phyloP scores from a whole-genome alignment of 2,329 filamentous ascomycete species.

The Biscogniauxia marginata region DNA sequence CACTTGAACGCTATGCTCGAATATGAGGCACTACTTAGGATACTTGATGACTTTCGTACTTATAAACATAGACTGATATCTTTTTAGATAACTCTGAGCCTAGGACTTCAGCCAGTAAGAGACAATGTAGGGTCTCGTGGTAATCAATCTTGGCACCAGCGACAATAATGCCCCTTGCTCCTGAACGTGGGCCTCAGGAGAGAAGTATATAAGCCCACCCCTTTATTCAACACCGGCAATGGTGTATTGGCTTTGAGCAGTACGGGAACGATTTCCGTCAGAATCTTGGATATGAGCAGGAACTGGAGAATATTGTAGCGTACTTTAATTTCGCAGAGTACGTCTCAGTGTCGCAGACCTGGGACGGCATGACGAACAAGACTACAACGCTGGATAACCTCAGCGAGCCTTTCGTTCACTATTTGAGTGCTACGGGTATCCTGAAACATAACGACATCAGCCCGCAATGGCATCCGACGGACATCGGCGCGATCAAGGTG shows the following conservation, averaged over 20 bases:
- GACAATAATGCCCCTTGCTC: conserved; percentile 36
- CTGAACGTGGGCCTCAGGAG: neutral
- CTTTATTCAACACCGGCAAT: conserved; percentile 8
- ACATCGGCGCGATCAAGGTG: conserved; percentile 60
- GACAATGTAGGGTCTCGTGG: conserved; percentile 42
- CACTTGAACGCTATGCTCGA: neutral
- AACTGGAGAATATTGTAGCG: conserved; percentile 50
- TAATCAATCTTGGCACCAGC: conserved; percentile 49
- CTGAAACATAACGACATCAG: conserved; percentile 62
- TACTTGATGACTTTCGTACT: neutral
- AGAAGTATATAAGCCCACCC: neutral
- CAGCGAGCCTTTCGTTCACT: conserved; percentile 52
- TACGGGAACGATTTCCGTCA: conserved; percentile 50
- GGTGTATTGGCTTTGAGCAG: conserved; percentile 52
- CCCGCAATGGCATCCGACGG: conserved; percentile 58
- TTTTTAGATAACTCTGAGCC: conserved; percentile 38
- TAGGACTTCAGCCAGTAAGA: conserved; percentile 45
- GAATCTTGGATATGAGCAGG: conserved; percentile 45
- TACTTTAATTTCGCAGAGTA: conserved; percentile 50
- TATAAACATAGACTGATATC: neutral
- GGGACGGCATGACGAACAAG: conserved; percentile 40
- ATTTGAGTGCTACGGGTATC: conserved; percentile 61
- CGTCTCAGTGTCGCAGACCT: conserved; percentile 38
- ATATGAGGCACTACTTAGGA: neutral
- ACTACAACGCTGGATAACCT: conserved; percentile 32